Conservation (phyloP, 176 grass and related monocot species). For the Eragrostis nindensis region DNA sequence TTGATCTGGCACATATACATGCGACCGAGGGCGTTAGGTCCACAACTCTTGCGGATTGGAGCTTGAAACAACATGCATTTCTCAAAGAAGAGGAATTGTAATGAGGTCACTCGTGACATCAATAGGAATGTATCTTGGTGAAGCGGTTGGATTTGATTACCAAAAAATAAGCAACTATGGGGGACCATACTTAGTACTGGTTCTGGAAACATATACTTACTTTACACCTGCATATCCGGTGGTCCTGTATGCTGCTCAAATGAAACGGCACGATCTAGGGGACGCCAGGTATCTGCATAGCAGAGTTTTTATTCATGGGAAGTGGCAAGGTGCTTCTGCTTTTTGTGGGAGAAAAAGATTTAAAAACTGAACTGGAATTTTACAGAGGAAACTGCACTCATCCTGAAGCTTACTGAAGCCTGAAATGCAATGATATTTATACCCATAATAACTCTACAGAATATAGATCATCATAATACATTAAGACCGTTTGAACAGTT, state of each 20-base stretch:
- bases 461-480: too few relatives aligned
- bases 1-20: not conserved
- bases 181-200: slow-evolving; percentile 42
- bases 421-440: not conserved
- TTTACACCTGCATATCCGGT: not conserved
- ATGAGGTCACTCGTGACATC: slow-evolving; percentile 74
- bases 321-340: not conserved
- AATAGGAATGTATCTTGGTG: slow-evolving; percentile 15
- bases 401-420: not conserved
- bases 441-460: not conserved
- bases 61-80: not conserved
- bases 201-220: slow-evolving; percentile 34
- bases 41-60: not conserved
- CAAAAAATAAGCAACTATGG: slow-evolving; percentile 2
- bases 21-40: not conserved
- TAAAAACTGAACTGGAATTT: not conserved
- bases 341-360: not conserved
- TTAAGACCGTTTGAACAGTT: too few relatives aligned
- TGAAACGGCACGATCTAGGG: slow-evolving; percentile 6
- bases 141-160: slow-evolving; percentile 33
- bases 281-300: not conserved
- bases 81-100: not conserved
- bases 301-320: not conserved
- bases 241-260: not conserved
- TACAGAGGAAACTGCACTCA: not conserved